Percentiles rank a stretch among this genome's conserved stretches.
Conservation (phyloP, 1,284 basidiomycete species). For the Puccinia coronata region DNA sequence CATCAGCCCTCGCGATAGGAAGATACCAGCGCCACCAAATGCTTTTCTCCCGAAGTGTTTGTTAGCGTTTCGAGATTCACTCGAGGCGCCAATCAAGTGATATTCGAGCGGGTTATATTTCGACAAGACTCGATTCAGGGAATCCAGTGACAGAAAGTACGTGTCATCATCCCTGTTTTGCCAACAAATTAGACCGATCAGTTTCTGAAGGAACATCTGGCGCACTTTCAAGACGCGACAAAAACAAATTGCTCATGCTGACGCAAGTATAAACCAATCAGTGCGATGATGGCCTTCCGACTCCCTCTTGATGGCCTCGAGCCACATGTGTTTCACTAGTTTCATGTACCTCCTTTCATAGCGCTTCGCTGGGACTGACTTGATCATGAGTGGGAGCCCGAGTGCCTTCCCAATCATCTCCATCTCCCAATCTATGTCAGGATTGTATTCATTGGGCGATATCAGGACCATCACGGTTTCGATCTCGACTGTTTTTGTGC, state of each 20-base stretch:
- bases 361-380: conserved; percentile 51
- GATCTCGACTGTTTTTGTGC: neutral
- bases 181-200: neutral
- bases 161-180: conserved; percentile 54
- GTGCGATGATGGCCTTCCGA: conserved; percentile 49
- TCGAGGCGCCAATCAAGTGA: conserved; percentile 52
- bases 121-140: conserved; percentile 51
- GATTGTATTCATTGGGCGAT: conserved; percentile 52
- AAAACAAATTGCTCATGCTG: conserved; percentile 22
- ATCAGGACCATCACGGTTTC: conserved; percentile 49
- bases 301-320: conserved; percentile 50
- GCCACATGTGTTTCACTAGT: conserved; percentile 53
- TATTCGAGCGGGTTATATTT: conserved; percentile 46
- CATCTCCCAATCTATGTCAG: conserved; percentile 51
- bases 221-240: neutral
- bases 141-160: conserved; percentile 53
- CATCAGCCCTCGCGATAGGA: conserved; percentile 51
- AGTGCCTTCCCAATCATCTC: conserved; percentile 52
- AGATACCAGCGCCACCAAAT: conserved; percentile 54
- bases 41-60: conserved; percentile 52
- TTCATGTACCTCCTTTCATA: conserved; percentile 54
- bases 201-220: neutral
- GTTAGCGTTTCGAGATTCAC: conserved; percentile 52
- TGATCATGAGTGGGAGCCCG: conserved; percentile 52
- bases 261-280: conserved; percentile 55